Conservation (phyloP, 2,329 filamentous ascomycete genomes). For the Trichoderma brevicompactum region DNA sequence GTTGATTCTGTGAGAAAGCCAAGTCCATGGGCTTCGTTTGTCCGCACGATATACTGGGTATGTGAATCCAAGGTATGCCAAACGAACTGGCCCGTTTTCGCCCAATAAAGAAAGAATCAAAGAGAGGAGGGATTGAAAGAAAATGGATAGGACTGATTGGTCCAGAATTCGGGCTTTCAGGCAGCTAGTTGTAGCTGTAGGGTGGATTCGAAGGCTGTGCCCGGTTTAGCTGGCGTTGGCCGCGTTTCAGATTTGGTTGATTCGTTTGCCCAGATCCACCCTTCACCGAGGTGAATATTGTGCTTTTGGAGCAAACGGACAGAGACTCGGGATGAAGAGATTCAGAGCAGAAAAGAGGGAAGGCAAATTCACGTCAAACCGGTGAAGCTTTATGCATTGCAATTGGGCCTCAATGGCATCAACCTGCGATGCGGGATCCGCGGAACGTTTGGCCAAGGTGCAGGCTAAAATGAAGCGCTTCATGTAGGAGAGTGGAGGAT, state of each 20-base stretch:
- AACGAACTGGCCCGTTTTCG: too few species aligned
- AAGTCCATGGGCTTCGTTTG: too few species aligned
- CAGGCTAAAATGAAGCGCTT: background rate
- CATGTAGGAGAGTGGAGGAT: background rate
- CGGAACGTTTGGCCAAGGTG: background rate
- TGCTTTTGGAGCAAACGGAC: background rate
- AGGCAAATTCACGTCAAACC: too few species aligned
- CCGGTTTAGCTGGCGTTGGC: background rate
- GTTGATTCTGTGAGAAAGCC: too few species aligned
- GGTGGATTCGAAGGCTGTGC: slow-evolving; percentile 5
- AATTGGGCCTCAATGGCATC: background rate
- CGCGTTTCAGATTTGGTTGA: slow-evolving; percentile 1
- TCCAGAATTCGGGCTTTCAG: too few species aligned
- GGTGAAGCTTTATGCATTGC: background rate
- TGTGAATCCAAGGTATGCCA: too few species aligned
- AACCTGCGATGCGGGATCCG: background rate
- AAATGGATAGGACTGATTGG: too few species aligned
- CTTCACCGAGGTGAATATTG: background rate
- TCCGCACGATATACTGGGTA: too few species aligned
- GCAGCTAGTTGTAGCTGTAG: background rate
- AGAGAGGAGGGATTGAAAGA: background rate
- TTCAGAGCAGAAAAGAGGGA: background rate
- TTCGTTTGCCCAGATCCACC: background rate
- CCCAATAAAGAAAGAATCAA: too few species aligned
- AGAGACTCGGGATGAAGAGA: background rate